Base-by-base conservation (phyloP, 768 basidiomycete genomes). In the Lactarius evosmus region DNA sequence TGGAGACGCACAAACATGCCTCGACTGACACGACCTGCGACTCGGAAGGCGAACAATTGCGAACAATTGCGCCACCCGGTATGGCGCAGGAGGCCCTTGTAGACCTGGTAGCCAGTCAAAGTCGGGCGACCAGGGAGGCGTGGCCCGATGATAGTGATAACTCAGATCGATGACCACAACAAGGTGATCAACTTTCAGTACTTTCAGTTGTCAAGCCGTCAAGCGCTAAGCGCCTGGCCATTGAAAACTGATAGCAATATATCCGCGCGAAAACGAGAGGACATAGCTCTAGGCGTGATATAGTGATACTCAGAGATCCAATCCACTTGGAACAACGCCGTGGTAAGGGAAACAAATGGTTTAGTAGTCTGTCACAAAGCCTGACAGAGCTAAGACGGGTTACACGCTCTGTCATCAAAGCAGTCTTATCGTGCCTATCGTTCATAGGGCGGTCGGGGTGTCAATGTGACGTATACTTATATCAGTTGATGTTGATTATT, bases 401-500 rank as follows among this genome's bases (percentile, higher is more conserved):
- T 38, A 14, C 38, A 38, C 5, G 9, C 9, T 41, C 46, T 49
- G 46, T 49, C 46, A 44, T 9, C 44, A n/a, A 22, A 22, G 9
- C 44, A 22, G 46, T 16, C 46, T 49, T 49, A 49, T 49, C 46
- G 6, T 49, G 46, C 22, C 11, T 22, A 46, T 46, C 44, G 44
- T 22, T 46, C 17, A 46, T 46, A 46, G 22, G 19, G 11, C 9
- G 19, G 40, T 41, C 19, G 40, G 40, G 40, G 19, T 41, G 40
- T n/a, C 40, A 41, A 41, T n/a, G 0, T 41, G 40, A 11, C 16
- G 22, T 12, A 46, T 46, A 49, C 41, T 44, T 14, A 22, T 44
- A 38, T 50, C 61, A 25, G 19, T 41, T 34, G 52, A 63, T 32
- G 19, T 41, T 34, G 52, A 63, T 32, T 30, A 56, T 36, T 41